Evolutionary conservation across 306 rosid species (phyloP).

Genomic region (Lithocarpus polystachyus): DNA sequence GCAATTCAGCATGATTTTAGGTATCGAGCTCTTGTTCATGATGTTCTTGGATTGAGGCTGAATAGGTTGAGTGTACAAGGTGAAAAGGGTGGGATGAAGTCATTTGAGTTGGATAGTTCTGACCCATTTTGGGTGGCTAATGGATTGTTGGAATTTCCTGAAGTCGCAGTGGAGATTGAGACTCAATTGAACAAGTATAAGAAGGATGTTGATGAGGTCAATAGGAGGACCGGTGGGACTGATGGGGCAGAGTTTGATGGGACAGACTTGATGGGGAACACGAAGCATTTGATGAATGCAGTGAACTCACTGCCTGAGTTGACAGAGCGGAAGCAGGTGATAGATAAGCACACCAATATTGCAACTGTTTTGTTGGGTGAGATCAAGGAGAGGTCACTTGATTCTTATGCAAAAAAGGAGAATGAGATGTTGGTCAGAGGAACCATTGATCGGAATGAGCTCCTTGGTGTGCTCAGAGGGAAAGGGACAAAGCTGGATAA

Average conservation of each 20-base stretch:
- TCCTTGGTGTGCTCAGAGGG: constrained; percentile 65
- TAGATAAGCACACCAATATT: constrained; percentile 94
- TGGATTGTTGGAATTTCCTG: constrained; percentile 83
- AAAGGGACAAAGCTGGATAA: constrained; percentile 88
- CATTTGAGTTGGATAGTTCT: constrained; percentile 75
- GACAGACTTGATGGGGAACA: constrained; percentile 88
- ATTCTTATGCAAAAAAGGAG: constrained; percentile 89
- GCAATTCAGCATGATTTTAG: constrained; percentile 97
- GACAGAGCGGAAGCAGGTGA: constrained; percentile 90
- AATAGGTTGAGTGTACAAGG: constrained; percentile 85
- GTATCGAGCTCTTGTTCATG: constrained; percentile 85
- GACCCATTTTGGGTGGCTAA: constrained; percentile 89
- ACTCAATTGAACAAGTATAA: constrained; percentile 81
- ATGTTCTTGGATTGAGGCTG: constrained; percentile 82
- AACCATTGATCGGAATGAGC: constrained; percentile 74
- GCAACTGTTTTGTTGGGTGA: constrained; percentile 91
- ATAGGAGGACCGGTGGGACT: constrained; percentile 84
- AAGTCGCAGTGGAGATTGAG: constrained; percentile 95
- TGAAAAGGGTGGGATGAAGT: constrained; percentile 88
- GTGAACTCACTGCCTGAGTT: constrained; percentile 94
- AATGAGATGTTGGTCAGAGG: constrained; percentile 91
- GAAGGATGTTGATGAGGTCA: constrained; percentile 95
- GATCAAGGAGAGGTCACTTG: constrained; percentile 95
- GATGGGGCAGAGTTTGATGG: constrained; percentile 88
- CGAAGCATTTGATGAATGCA: constrained; percentile 94